Base-by-base conservation (phyloP, 2,329 filamentous ascomycete species). In the Neonectria faginata region DNA sequence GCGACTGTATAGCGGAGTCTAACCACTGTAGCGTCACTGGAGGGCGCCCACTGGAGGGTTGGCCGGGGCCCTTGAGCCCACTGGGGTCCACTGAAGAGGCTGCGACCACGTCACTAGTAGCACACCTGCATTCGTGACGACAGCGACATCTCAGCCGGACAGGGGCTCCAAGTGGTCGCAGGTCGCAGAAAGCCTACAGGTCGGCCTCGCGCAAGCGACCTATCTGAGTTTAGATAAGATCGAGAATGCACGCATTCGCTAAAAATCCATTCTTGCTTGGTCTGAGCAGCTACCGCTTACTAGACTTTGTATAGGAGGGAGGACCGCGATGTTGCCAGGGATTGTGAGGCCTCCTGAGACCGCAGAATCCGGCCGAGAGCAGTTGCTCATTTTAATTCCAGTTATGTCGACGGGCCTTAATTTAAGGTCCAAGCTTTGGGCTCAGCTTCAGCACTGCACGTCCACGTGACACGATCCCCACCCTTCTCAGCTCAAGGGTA, bases 1-100 rank as follows among this genome's bases (percentile, higher is more conserved):
- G 67, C 64, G 62, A 70, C 65, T 58, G 42, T 67, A 53, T 56
- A 59, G 65, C 57, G 60, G 65, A 53, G 5, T 44, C 14, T 18
- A 31, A 14, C 65, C 62, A 52, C 59, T 58, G 51, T 60, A 45
- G 47, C 57, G 44, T 50, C 66, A 61, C 66, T 64, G 64, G 57
- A 51, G 14, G 31, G 39, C 50, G 36, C 22, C 51, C 57, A 57
- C 64, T 67, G 57, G 44, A 62, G 52, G 44, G 45, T 22, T 41
- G 16, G 45, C 25, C 33, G 18, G 33, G 47, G 12, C 50, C 47
- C 60, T 59, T 36, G 50, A 58, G 48, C 31, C 47, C 29, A 41
- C 57, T 25, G 31, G 57, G 41, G 47, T 41, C 61, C 61, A 50
- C 61, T 56, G 44, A 45, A 59, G 33, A 29, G 48, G 29, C 29